These are phyloP conservation scores for Coemansia sp. DNA, from an alignment of 192 early-diverging fungal genomes.

Conservation along the genomic window DNA sequence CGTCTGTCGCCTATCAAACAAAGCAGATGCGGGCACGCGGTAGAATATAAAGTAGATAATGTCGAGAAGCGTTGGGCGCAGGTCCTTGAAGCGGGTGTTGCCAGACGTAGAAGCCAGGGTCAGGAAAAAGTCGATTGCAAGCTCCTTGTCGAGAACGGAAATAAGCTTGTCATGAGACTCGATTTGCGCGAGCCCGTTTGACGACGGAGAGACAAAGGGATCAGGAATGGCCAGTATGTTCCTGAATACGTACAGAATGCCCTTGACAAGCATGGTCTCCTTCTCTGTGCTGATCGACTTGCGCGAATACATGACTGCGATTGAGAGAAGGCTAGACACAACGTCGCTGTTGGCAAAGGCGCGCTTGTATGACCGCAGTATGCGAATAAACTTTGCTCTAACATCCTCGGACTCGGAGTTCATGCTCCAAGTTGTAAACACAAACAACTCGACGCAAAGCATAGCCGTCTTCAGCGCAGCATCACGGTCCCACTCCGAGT, in stretches of 20 bases:
- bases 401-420: slow-evolving; percentile 54
- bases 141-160: slow-evolving; percentile 57
- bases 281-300: slow-evolving; percentile 20
- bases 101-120: slow-evolving; percentile 66
- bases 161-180: slow-evolving; percentile 71
- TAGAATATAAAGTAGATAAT: slow-evolving; percentile 51
- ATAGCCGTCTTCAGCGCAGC: slow-evolving; percentile 29
- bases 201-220: slow-evolving; percentile 57
- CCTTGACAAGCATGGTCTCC: slow-evolving; percentile 50
- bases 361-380: slow-evolving; percentile 71
- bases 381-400: slow-evolving; percentile 49
- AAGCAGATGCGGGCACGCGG: slow-evolving; percentile 37
- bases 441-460: slow-evolving; percentile 75
- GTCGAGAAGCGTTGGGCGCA: slow-evolving; percentile 43
- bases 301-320: slow-evolving; percentile 34
- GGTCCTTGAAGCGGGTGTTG: slow-evolving; percentile 55
- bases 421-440: slow-evolving; percentile 87
- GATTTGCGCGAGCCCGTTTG: slow-evolving; percentile 57
- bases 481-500: slow-evolving; percentile 23
- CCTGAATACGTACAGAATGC: slow-evolving; percentile 70
- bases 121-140: slow-evolving; percentile 68
- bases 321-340: slow-evolving; percentile 25
- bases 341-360: slow-evolving; percentile 56
- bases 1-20: slow-evolving; percentile 28
- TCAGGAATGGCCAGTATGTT: slow-evolving; percentile 84